Conservation (phyloP, 2,329 filamentous ascomycete species). For the Sporothrix inflata region DNA sequence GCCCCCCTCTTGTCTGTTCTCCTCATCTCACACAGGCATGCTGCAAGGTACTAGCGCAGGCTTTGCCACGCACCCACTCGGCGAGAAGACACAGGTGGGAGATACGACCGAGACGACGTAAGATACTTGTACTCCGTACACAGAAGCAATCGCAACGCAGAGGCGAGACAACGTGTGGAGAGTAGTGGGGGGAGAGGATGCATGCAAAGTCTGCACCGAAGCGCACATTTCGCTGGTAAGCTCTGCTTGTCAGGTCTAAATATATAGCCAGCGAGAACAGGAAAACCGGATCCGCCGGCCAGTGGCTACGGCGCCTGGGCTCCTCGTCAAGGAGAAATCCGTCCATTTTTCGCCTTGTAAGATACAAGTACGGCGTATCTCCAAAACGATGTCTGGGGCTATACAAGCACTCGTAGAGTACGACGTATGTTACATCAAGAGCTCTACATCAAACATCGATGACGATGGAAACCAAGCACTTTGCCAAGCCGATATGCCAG, state of each 20-base stretch:
- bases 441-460: background rate
- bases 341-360: no score
- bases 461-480: background rate
- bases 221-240: no score
- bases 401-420: background rate
- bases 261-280: background rate
- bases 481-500: background rate
- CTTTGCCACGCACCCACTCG: conserved; percentile 26
- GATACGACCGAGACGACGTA: no score
- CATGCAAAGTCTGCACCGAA: no score
- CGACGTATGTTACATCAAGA: background rate
- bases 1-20: background rate
- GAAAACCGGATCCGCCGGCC: background rate
- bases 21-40: conserved; percentile 18
- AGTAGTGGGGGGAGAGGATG: no score
- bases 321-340: no score
- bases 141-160: no score
- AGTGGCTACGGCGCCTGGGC: background rate
- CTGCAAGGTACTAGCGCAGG: conserved; percentile 18
- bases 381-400: no score
- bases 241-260: no score
- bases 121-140: no score
- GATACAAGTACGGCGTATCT: no score
- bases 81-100: background rate
- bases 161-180: no score